These are phyloP conservation scores for Fistulifera pelliculosa DNA, from an alignment of 108 stramenopile species.

Conservation along the genomic window DNA sequence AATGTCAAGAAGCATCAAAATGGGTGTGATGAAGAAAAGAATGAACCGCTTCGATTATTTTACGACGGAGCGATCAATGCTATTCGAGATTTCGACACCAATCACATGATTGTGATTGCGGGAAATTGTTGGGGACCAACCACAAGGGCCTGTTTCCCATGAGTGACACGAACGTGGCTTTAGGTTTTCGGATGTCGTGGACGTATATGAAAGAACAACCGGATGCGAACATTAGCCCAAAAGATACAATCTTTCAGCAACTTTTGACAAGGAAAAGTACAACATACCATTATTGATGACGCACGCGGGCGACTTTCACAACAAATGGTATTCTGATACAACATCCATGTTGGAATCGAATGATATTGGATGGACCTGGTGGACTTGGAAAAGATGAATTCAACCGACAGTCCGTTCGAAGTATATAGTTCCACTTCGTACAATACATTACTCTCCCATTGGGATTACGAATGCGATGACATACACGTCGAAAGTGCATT, in stretches of 20 bases:
- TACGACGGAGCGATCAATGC: neutral
- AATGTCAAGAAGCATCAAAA: neutral
- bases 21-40: neutral
- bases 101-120: slow-evolving; percentile 2
- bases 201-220: neutral
- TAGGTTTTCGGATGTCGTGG: neutral
- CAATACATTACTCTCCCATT: neutral
- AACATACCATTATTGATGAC: neutral
- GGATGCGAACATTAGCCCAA: too few relatives aligned
- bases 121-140: neutral
- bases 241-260: neutral
- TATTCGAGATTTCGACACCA: neutral
- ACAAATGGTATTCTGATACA: neutral
- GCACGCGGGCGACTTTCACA: neutral
- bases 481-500: neutral
- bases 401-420: neutral
- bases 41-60: neutral
- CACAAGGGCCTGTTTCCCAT: slow-evolving; percentile 3
- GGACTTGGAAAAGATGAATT: slow-evolving; percentile 1
- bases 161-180: neutral
- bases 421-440: neutral
- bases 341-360: neutral
- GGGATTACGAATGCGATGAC: neutral
- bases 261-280: neutral
- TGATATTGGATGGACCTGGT: slow-evolving; percentile 3